Percentiles rank a stretch among this genome's conserved stretches.
Evolutionary conservation across 2,329 filamentous ascomycete species (phyloP).

Genomic region (Chrysoporthe cubensis): DNA sequence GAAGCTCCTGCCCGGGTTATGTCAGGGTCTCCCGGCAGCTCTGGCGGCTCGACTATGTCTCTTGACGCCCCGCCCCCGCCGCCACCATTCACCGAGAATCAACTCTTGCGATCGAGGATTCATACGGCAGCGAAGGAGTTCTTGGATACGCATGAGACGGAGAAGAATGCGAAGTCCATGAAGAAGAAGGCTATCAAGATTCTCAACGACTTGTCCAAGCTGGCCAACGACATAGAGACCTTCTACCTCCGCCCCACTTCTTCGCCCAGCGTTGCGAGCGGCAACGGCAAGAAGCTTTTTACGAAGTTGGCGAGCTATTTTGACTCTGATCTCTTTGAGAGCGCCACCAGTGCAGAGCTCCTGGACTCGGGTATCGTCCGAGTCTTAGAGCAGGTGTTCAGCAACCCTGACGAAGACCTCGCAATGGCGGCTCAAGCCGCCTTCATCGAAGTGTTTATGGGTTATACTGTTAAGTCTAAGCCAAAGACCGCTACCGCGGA

Average conservation of each 20-base stretch:
- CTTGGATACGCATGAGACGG: conserved; percentile 78
- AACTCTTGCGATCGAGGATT: conserved; percentile 73
- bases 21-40: conserved; percentile 69
- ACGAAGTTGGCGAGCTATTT: conserved; percentile 78
- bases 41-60: conserved; percentile 68
- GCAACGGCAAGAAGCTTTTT: conserved; percentile 71
- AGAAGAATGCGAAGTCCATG: conserved; percentile 71
- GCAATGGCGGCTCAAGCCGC: conserved; percentile 74
- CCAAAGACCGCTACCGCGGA: conserved; percentile 66
- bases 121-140: conserved; percentile 80
- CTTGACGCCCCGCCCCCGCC: conserved; percentile 58
- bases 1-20: conserved; percentile 57
- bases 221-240: conserved; percentile 72
- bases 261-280: conserved; percentile 44
- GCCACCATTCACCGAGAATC: conserved; percentile 48
- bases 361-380: conserved; percentile 89
- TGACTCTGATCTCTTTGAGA: conserved; percentile 84
- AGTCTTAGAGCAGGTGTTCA: conserved; percentile 81
- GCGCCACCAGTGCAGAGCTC: conserved; percentile 93
- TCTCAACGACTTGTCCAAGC: conserved; percentile 68
- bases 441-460: conserved; percentile 94
- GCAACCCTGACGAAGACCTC: conserved; percentile 65
- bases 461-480: conserved; percentile 67
- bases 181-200: conserved; percentile 80
- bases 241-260: conserved; percentile 67